Base-by-base conservation (phyloP, 177 flowering plant species). In the Tripterygium wilfordii region DNA sequence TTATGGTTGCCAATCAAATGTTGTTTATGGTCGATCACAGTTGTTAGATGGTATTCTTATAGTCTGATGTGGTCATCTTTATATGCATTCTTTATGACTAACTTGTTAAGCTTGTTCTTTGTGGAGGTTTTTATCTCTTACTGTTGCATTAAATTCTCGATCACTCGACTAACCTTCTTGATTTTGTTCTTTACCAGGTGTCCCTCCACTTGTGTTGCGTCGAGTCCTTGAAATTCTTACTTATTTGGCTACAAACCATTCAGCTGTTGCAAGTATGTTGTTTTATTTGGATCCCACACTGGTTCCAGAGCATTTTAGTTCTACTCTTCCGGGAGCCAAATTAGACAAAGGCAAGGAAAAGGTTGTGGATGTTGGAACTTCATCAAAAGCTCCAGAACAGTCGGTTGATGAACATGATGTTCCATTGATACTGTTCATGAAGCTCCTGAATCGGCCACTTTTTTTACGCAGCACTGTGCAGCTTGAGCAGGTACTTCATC, bases 1-100 rank as follows among this genome's bases (percentile, higher is more conserved):
- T 36, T 91, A 85, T 77, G 98, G 96, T 31, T 91, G 96, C 56
- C 92, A 75, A 49, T 70, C 84, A 39, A 85, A 83, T 72, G 79
- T 83, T 56, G 85, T 83, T 28, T 88, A 83, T 79, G 82, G 91
- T 21, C 85, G 95, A 51, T 72, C 96, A 24, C 92, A 85, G 57
- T 65, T 78, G 37, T 65, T 73, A 52, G 77, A 85, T 72, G 98
- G 98, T 91, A 88, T 40, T 50, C 10, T 23, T 37, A 56, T 37
- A n/a, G 14, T 48, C 41, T 47, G 28, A 23, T 63, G 9, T 30
- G 26, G 38, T 12, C 49, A 43, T 10, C 33, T 10, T 25, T 48
- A 49, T 41, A 18, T 36, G 5, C 45, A 1, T 40, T 21, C n/a
- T n/a, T n/a, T n/a, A n/a, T n/a, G n/a, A n/a, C n/a, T n/a, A n/a